Evolutionary conservation across 768 basidiomycete genomes (phyloP).

Genomic region (Tylopilus felleus): DNA sequence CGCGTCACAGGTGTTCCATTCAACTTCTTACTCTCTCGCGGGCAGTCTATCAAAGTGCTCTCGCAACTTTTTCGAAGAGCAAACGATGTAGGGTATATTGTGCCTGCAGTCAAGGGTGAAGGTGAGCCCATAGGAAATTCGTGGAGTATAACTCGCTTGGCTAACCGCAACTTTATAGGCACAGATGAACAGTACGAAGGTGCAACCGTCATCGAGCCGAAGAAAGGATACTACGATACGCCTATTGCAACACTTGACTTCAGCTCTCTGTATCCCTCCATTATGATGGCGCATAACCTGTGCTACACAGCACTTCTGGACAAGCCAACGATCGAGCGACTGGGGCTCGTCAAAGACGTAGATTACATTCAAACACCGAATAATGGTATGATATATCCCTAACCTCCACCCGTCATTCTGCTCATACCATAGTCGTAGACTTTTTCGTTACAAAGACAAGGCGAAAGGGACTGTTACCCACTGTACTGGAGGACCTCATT

Average conservation of each 20-base stretch:
- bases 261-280: slow-evolving; percentile 96
- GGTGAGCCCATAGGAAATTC: slow-evolving; percentile 41
- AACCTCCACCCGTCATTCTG: not conserved
- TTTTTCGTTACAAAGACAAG: slow-evolving; percentile 70
- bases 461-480: slow-evolving; percentile 89
- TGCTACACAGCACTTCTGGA: slow-evolving; percentile 98
- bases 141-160: not conserved
- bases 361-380: slow-evolving; percentile 97
- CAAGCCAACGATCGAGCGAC: slow-evolving; percentile 68
- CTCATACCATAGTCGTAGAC: slow-evolving; percentile 46
- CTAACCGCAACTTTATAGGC: slow-evolving; percentile 41
- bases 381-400: slow-evolving; percentile 56
- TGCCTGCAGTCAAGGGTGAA: slow-evolving; percentile 84
- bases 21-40: slow-evolving; percentile 89
- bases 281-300: slow-evolving; percentile 99
- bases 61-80: slow-evolving; percentile 94
- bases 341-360: slow-evolving; percentile 73
- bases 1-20: slow-evolving; percentile 99
- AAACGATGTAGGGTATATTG: slow-evolving; percentile 84
- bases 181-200: slow-evolving; percentile 98
- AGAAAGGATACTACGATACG: slow-evolving; percentile 91
- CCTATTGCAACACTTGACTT: slow-evolving; percentile 99
- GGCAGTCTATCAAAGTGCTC: slow-evolving; percentile 98
- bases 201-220: slow-evolving; percentile 97
- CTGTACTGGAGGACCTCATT: slow-evolving; percentile 90